phyloP scores from a whole-genome alignment of 2,329 filamentous ascomycete genomes.

The Venturia nashicola region DNA sequence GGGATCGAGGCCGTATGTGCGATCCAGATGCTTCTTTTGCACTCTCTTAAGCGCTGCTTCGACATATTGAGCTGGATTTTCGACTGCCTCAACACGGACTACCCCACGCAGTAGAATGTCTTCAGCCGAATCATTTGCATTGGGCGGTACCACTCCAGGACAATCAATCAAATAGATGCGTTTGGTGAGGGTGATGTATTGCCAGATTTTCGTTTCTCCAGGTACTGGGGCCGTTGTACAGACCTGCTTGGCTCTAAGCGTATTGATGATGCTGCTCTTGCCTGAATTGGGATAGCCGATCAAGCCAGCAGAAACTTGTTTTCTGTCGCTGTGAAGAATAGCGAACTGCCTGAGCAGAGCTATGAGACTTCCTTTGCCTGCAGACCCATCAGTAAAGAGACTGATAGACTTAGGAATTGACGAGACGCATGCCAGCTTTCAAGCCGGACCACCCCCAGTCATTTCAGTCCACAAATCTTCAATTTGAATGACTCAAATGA shows the following conservation, averaged over 20 bases:
- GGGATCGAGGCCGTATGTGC: slow-evolving; percentile 65
- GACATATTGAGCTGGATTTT: slow-evolving; percentile 94
- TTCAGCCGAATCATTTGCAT: slow-evolving; percentile 67
- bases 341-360: slow-evolving; percentile 88
- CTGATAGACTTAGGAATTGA: no score
- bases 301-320: slow-evolving; percentile 87
- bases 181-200: slow-evolving; percentile 93
- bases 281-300: slow-evolving; percentile 89
- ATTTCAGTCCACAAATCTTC: no score
- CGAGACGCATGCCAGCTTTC: no score
- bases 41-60: slow-evolving; percentile 67
- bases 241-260: slow-evolving; percentile 72
- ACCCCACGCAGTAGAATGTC: slow-evolving; percentile 86
- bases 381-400: no score
- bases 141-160: slow-evolving; percentile 89
- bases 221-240: slow-evolving; percentile 90
- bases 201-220: slow-evolving; percentile 95
- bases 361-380: slow-evolving; percentile 42
- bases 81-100: slow-evolving; percentile 88
- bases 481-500: no score
- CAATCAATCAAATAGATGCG: slow-evolving; percentile 93
- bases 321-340: slow-evolving; percentile 74
- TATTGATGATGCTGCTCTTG: slow-evolving; percentile 97
- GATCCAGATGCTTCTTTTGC: slow-evolving; percentile 77
- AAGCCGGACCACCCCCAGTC: no score